Evolutionary conservation across 1,139 yeast species (phyloP).

Genomic region (Yamadazyma triangularis): DNA sequence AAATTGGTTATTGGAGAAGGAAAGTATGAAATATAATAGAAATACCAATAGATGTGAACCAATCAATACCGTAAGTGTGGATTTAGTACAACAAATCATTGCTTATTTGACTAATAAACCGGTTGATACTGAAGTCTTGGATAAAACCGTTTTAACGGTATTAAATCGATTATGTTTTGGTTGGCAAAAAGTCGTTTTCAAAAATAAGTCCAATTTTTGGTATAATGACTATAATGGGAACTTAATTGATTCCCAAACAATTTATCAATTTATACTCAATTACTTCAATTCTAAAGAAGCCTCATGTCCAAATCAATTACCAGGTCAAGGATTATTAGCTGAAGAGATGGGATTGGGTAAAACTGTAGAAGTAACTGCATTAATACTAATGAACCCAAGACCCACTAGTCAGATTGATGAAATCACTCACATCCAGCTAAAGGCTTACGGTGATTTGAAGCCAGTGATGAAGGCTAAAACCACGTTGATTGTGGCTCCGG

Average conservation of each 20-base stretch:
- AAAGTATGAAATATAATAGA: slow-evolving; percentile 43
- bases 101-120: background rate
- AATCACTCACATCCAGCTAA: slow-evolving; percentile 29
- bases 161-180: slow-evolving; percentile 48
- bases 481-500: slow-evolving; percentile 81
- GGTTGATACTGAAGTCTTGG: slow-evolving; percentile 4
- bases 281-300: slow-evolving; percentile 16
- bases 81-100: slow-evolving; percentile 5
- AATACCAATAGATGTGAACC: slow-evolving; percentile 19
- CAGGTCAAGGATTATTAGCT: slow-evolving; percentile 69
- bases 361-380: slow-evolving; percentile 75
- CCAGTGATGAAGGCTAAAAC: slow-evolving; percentile 55
- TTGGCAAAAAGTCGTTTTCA: slow-evolving; percentile 35
- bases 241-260: slow-evolving; percentile 28
- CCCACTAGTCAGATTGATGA: slow-evolving; percentile 41
- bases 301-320: slow-evolving; percentile 19
- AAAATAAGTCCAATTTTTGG: slow-evolving; percentile 25
- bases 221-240: slow-evolving; percentile 49
- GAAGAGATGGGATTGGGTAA: slow-evolving; percentile 98
- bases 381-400: slow-evolving; percentile 57
- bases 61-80: slow-evolving; percentile 14
- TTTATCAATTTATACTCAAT: slow-evolving; percentile 21
- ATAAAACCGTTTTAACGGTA: slow-evolving; percentile 12
- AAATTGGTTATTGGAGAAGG: slow-evolving; percentile 59
- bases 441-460: slow-evolving; percentile 32